phyloP scores from a whole-genome alignment of 371 early-diverging fungal genomes.

The Cokeromyces recurvatus region DNA sequence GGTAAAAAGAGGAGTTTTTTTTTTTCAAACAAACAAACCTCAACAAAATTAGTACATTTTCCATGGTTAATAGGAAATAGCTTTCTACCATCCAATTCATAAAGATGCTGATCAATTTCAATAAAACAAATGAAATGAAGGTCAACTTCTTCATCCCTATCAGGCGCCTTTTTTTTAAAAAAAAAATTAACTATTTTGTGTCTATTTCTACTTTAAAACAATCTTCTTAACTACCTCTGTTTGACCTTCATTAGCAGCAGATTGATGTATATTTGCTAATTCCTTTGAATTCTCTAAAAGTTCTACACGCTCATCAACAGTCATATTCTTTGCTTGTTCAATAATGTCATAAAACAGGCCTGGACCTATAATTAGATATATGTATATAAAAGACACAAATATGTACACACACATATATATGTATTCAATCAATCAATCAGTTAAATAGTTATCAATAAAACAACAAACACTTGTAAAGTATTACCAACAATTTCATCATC shows the following conservation, averaged over 20 bases:
- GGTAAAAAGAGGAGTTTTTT: no score
- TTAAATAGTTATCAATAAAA: no score
- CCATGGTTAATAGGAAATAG: conserved; percentile 85
- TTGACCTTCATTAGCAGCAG: conserved; percentile 71
- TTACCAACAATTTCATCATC: conserved; percentile 35
- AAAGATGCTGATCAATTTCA: conserved; percentile 65
- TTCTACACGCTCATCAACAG: conserved; percentile 69
- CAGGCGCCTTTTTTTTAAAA: conserved; percentile 46
- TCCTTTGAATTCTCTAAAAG: conserved; percentile 57
- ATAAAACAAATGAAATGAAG: conserved; percentile 87
- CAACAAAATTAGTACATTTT: conserved; percentile 51
- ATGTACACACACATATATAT: no score
- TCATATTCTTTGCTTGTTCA: conserved; percentile 49
- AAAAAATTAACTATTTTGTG: no score
- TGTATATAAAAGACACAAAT: no score
- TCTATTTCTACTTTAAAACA: no score
- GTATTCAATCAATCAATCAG: neutral
- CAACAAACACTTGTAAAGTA: no score
- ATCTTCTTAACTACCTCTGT: conserved; percentile 55
- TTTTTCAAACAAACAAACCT: conserved; percentile 26
- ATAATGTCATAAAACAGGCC: conserved; percentile 62
- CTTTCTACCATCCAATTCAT: conserved; percentile 87
- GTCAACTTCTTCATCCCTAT: conserved; percentile 64
- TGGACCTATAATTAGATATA: conserved; percentile 28
- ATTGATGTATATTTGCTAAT: conserved; percentile 56